Conservation (phyloP, 805 yeast genomes). For the Saccharomycopsis microspora region DNA sequence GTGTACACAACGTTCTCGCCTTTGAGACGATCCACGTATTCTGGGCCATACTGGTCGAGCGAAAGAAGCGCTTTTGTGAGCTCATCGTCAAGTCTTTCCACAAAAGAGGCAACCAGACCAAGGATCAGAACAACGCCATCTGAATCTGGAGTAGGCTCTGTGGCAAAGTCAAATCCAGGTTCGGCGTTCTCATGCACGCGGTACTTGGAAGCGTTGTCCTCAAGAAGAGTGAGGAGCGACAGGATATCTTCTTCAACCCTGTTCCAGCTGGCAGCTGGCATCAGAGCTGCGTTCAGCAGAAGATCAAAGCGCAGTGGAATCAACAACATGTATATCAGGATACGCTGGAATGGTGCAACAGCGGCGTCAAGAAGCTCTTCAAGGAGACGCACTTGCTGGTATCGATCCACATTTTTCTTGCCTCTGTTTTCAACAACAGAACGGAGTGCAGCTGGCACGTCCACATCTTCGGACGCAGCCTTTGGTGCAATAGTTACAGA, state of each 20-base stretch:
- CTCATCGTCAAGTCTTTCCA: conserved; percentile 94
- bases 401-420: conserved; percentile 81
- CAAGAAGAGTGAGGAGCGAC: conserved; percentile 56
- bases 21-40: conserved; percentile 79
- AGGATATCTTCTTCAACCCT: conserved; percentile 51
- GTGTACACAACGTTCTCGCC: conserved; percentile 74
- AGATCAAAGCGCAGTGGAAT: conserved; percentile 85
- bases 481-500: conserved; percentile 22
- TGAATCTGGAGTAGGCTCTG: conserved; percentile 52
- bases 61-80: conserved; percentile 76
- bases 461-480: conserved; percentile 27
- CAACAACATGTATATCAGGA: conserved; percentile 67
- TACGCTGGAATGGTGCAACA: conserved; percentile 58
- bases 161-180: conserved; percentile 58
- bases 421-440: conserved; percentile 83
- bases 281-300: conserved; percentile 49
- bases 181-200: conserved; percentile 69
- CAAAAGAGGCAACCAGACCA: conserved; percentile 77
- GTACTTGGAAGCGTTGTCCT: conserved; percentile 42
- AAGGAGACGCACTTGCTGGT: conserved; percentile 62
- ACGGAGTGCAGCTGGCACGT: conserved; percentile 63
- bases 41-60: conserved; percentile 91
- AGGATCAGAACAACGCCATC: conserved; percentile 63
- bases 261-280: conserved; percentile 79
- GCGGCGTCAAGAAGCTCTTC: conserved; percentile 45